phyloP scores from a whole-genome alignment of 2,329 filamentous ascomycete species.

The Aplosporella prunicola region DNA sequence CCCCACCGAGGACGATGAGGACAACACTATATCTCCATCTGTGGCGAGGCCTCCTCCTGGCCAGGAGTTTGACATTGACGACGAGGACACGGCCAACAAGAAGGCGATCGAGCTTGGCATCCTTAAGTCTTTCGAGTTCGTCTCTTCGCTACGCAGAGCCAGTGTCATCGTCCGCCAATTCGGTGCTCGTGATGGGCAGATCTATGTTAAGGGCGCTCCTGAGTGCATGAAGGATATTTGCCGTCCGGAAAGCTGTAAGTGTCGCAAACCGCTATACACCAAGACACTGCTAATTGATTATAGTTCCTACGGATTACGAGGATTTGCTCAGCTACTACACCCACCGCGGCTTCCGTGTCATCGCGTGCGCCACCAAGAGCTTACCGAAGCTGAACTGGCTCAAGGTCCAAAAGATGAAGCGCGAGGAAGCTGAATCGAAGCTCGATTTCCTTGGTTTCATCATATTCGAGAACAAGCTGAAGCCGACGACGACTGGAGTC shows the following conservation, averaged over 20 bases:
- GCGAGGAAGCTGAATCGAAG: slow-evolving; percentile 70
- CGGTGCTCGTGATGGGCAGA: slow-evolving; percentile 69
- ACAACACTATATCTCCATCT: slow-evolving; percentile 74
- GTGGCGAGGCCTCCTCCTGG: slow-evolving; percentile 70
- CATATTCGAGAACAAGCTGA: slow-evolving; percentile 97
- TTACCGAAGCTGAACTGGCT: slow-evolving; percentile 85
- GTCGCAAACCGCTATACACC: slow-evolving; percentile 30
- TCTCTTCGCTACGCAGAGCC: slow-evolving; percentile 81
- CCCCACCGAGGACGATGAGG: slow-evolving; percentile 64
- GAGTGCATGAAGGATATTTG: slow-evolving; percentile 97
- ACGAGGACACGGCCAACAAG: slow-evolving; percentile 35
- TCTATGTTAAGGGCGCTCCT: slow-evolving; percentile 94
- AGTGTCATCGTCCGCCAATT: slow-evolving; percentile 89
- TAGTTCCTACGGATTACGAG: slow-evolving; percentile 74
- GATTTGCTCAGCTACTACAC: slow-evolving; percentile 85
- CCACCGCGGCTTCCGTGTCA: slow-evolving; percentile 91
- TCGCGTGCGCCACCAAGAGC: slow-evolving; percentile 86
- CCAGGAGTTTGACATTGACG: slow-evolving; percentile 48
- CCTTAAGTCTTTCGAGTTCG: slow-evolving; percentile 85
- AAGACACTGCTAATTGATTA: slow-evolving; percentile 28
- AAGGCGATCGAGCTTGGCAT: slow-evolving; percentile 76
- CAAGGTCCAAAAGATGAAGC: slow-evolving; percentile 87
- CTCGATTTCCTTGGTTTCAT: slow-evolving; percentile 93
- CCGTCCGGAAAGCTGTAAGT: slow-evolving; percentile 55
- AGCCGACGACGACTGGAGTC: slow-evolving; percentile 71